Base-by-base conservation (phyloP, 345 rosid species). In the Brassica incana region DNA sequence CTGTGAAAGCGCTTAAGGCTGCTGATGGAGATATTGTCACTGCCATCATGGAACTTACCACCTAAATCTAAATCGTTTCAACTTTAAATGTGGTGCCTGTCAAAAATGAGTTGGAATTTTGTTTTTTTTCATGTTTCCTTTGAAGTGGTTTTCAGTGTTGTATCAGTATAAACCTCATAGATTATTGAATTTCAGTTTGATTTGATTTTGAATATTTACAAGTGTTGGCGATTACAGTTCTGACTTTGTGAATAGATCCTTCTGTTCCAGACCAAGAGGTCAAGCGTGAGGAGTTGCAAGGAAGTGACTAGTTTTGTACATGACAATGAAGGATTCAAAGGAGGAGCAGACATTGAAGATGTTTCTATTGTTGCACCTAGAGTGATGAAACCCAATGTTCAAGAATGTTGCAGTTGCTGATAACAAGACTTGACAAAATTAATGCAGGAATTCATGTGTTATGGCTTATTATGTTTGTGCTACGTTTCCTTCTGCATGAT, bases 11-110 rank as follows among this genome's bases (percentile, higher is more conserved):
- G 14, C 92, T 93, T 79, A 93, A 89, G 86, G 86, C 90, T 75
- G 85, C 90, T 0, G 80, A 87, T 62, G 98, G 98, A 0, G 98
- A 93, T 83, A 93, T 93, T 18, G 98, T 93, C 66, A 59, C 90
- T 65, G 97, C 98, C 69, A 93, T 93, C 58, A 90, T 93, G 97
- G 98, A 93, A 80, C 98, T 93, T 38, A 93, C 98, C 62, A 87
- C 78, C 72, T 93, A 82, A 76, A 76, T 60, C 80, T 0, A 66
- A 48, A 27, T 60, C 23, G 27, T 81, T 72, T 81, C 71, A 48
- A 27, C 66, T 45, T 66, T 66, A 48, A 69, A 11, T 64, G 40
- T 58, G 69, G 68, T 86, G 65, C 61, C 67, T 75, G 14, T 70
- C 79, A 36, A 20, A 29, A 29, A 16, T 29, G 38, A 38, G 69